phyloP scores from a whole-genome alignment of 495 filamentous ascomycete species.

The Schizothecium vesticola region DNA sequence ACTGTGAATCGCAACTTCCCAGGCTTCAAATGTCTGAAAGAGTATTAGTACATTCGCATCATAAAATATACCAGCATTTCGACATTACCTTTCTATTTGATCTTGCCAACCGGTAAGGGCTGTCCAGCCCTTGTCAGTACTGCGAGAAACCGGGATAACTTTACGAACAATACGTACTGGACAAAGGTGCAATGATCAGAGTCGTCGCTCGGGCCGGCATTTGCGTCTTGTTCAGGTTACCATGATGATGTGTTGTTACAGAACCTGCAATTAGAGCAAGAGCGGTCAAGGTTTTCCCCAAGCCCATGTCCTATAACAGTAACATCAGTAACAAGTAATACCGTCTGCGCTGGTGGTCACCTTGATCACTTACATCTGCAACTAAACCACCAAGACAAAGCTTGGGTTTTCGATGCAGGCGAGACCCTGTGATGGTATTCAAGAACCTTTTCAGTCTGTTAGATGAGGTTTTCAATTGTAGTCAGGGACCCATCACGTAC shows the following conservation, averaged over 20 bases:
- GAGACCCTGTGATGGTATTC: no score
- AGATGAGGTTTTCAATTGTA: no score
- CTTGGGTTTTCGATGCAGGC: no score
- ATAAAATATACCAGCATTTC: not conserved
- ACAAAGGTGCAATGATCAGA: conserved; percentile 39
- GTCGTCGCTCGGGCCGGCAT: conserved; percentile 29
- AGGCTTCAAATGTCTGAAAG: conserved; percentile 24
- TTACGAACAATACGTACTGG: conserved; percentile 16
- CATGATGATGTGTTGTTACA: conserved; percentile 12
- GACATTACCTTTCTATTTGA: conserved; percentile 19
- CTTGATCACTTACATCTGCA: no score
- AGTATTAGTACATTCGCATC: conserved; percentile 11
- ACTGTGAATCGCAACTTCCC: no score
- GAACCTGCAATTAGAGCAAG: conserved; percentile 32
- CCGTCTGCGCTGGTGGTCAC: no score
- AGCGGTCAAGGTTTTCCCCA: conserved; percentile 43
- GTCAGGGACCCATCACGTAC: no score
- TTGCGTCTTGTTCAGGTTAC: not conserved
- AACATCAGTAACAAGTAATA: no score
- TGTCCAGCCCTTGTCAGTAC: not conserved
- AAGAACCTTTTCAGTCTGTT: no score
- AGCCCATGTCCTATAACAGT: conserved; percentile 47
- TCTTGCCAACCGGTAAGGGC: conserved; percentile 26
- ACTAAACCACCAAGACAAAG: no score
- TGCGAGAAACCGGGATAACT: not conserved